These are phyloP conservation scores for Kalanchoe fedtschenkoi DNA, from an alignment of 164 flowering plant genomes.

Conservation along the genomic window DNA sequence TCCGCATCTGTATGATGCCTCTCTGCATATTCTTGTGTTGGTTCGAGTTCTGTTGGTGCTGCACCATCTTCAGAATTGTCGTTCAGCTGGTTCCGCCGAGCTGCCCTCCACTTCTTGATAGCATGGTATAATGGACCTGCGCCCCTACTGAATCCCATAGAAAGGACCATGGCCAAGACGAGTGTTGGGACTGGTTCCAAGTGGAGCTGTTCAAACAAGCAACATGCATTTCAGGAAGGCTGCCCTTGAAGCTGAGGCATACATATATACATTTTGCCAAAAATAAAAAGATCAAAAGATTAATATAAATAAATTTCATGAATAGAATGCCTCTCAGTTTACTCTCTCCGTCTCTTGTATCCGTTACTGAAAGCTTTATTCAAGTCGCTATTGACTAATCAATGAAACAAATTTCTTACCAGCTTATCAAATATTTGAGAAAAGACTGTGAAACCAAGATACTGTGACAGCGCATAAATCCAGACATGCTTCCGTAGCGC, in stretches of 20 bases:
- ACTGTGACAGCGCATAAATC: constrained; percentile 51
- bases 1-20: no score
- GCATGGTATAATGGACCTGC: neutral
- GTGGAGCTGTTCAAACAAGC: neutral
- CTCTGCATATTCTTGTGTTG: neutral
- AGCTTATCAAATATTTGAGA: constrained; percentile 38
- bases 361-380: neutral
- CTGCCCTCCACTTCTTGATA: neutral
- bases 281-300: no score
- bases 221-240: neutral
- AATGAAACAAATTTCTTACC: constrained; percentile 24
- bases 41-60: neutral
- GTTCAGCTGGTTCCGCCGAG: neutral
- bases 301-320: neutral
- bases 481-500: constrained; percentile 41
- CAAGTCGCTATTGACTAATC: constrained; percentile 1
- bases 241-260: no score
- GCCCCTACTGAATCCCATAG: neutral
- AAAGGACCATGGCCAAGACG: neutral
- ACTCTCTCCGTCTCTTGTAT: neutral
- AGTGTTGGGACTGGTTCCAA: neutral
- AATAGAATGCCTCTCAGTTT: neutral
- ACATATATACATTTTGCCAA: neutral
- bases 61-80: neutral
- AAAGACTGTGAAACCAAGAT: constrained; percentile 31